phyloP scores from a whole-genome alignment of 2,329 filamentous ascomycete genomes.

The Aspergillus flavus region DNA sequence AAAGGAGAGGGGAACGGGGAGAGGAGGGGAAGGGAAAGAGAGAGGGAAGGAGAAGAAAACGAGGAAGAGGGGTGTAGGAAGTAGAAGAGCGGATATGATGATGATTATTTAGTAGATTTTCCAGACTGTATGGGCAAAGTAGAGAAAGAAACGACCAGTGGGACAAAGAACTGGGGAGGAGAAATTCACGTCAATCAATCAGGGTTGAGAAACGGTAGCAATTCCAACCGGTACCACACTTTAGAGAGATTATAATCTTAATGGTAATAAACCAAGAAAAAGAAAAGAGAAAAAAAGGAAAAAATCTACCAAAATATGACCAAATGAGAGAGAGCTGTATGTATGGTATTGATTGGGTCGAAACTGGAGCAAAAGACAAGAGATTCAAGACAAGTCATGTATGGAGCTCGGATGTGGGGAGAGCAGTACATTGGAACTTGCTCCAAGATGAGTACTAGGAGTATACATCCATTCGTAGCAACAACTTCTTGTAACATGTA shows the following conservation, averaged over 20 bases:
- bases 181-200: conserved; percentile 13
- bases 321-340: conserved; percentile 3
- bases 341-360: conserved; percentile 19
- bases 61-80: conserved; percentile 8
- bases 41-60: conserved; percentile 15
- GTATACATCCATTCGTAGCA: not conserved
- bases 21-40: conserved; percentile 8
- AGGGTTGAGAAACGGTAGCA: not conserved
- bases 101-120: not conserved
- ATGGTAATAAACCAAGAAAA: not conserved
- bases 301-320: not conserved
- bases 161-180: conserved; percentile 6
- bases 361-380: conserved; percentile 9
- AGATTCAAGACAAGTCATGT: conserved; percentile 3
- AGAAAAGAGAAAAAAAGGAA: too few species aligned
- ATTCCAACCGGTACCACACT: not conserved
- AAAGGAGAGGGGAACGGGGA: conserved; percentile 3
- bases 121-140: conserved; percentile 9
- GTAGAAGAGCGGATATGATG: conserved; percentile 1
- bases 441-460: not conserved
- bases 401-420: conserved; percentile 14
- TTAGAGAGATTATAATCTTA: conserved; percentile 3
- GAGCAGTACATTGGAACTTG: not conserved
- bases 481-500: not conserved
- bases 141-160: conserved; percentile 15